Evolutionary conservation across 2,329 filamentous ascomycete genomes (phyloP).

Genomic region (Coniochaeta sp.): DNA sequence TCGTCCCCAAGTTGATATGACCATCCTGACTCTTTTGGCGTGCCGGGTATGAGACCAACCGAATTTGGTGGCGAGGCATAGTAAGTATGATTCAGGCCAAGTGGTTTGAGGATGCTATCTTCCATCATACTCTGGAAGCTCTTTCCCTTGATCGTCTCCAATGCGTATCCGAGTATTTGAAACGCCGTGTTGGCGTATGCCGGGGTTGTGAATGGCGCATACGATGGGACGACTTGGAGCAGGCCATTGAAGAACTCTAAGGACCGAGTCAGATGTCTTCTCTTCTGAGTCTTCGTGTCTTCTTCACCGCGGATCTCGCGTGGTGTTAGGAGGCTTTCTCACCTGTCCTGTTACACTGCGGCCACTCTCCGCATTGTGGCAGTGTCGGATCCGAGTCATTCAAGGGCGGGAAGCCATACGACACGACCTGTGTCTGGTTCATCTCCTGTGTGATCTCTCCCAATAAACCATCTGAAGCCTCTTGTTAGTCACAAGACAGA

Average conservation of each 20-base stretch:
- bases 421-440: conserved; percentile 5
- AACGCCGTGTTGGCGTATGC: conserved; percentile 4
- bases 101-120: not conserved
- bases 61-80: conserved; percentile 10
- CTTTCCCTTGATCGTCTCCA: not conserved
- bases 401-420: conserved; percentile 13
- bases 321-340: not conserved
- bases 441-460: not conserved
- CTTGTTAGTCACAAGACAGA: not conserved
- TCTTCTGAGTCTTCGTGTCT: not conserved
- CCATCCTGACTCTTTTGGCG: conserved; percentile 19
- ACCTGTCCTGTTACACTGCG: conserved; percentile 11
- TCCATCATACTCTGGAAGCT: conserved; percentile 1
- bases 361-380: conserved; percentile 3
- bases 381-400: conserved; percentile 11
- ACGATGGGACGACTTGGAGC: not conserved
- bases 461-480: not conserved
- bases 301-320: not conserved
- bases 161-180: not conserved
- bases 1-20: conserved; percentile 28
- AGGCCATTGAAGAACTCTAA: conserved; percentile 4
- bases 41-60: conserved; percentile 16
- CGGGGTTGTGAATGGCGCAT: conserved; percentile 2
- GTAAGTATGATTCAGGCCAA: conserved; percentile 2
- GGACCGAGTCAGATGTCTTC: not conserved